Conservation (phyloP, 495 filamentous ascomycete genomes). For the Corynascus novoguineensis region DNA sequence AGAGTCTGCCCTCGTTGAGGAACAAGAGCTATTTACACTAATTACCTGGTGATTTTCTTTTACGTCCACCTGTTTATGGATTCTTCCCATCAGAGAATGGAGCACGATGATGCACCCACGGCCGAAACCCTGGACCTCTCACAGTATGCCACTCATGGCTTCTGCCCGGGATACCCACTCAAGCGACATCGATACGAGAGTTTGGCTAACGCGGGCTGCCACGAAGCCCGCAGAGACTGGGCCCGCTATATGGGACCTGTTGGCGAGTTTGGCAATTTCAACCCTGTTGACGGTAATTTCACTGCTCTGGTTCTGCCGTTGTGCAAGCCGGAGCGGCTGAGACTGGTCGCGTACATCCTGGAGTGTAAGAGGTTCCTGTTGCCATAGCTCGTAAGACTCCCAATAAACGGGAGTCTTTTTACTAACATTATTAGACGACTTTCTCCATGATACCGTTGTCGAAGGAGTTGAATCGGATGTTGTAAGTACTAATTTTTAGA, state of each 20-base stretch:
- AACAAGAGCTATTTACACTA: too few relatives aligned
- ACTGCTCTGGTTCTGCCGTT: background rate
- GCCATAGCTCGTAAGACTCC: too few relatives aligned
- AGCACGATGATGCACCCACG: too few relatives aligned
- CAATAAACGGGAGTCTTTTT: too few relatives aligned
- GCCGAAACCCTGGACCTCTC: too few relatives aligned
- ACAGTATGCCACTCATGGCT: too few relatives aligned
- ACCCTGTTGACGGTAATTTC: background rate
- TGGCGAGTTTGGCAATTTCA: background rate
- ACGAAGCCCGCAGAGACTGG: conserved; percentile 5
- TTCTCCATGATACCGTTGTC: conserved; percentile 5
- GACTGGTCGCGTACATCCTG: background rate
- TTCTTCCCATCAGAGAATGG: too few relatives aligned
- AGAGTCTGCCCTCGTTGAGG: too few relatives aligned
- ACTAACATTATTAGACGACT: background rate
- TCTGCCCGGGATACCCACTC: too few relatives aligned
- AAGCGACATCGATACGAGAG: background rate
- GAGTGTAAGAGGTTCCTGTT: background rate
- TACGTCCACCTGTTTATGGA: too few relatives aligned
- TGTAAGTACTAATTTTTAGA: background rate
- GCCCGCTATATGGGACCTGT: conserved; percentile 1
- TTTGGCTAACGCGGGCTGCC: conserved; percentile 9
- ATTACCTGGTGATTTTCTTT: too few relatives aligned
- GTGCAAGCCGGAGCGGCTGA: background rate
- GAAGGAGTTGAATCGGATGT: background rate